Conservation (phyloP, 2,329 filamentous ascomycete genomes). For the Pochonia chlamydosporia region DNA sequence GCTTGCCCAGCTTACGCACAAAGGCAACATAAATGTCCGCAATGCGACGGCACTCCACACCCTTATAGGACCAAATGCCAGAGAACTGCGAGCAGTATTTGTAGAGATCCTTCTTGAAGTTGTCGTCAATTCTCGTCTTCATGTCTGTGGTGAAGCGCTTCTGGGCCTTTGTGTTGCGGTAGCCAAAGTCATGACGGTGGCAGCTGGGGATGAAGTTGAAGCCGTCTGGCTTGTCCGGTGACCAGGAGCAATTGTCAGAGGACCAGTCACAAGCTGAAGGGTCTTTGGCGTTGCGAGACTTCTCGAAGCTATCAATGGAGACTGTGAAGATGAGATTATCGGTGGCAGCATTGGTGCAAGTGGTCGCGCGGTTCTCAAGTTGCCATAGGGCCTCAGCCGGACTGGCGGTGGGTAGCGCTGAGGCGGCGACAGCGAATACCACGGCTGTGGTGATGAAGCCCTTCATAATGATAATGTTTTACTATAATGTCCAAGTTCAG, state of each 20-base stretch:
- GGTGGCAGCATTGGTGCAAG: slow-evolving; percentile 11
- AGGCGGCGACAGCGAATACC: no score
- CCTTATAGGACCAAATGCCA: slow-evolving; percentile 8
- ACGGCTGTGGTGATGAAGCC: no score
- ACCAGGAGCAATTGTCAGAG: slow-evolving; percentile 18
- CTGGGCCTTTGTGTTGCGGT: slow-evolving; percentile 29
- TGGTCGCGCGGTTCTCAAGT: no score
- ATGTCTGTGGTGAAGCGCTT: slow-evolving; percentile 29
- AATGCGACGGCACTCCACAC: slow-evolving; percentile 10
- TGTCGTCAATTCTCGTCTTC: slow-evolving; percentile 31
- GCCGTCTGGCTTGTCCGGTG: slow-evolving; percentile 18
- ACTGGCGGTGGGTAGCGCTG: no score
- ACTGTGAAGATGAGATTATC: slow-evolving; percentile 8
- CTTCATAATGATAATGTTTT: no score
- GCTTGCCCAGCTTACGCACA: slow-evolving; percentile 15
- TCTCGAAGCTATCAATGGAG: slow-evolving; percentile 5
- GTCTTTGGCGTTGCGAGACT: slow-evolving; percentile 17
- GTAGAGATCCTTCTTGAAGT: slow-evolving; percentile 31
- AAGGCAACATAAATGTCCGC: slow-evolving; percentile 16
- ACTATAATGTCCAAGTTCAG: no score
- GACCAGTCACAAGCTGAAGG: slow-evolving; percentile 20
- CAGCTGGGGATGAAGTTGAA: slow-evolving; percentile 20
- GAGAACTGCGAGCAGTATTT: slow-evolving; percentile 12
- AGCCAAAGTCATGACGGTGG: slow-evolving; percentile 20
- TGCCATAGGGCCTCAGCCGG: no score